Conservation (phyloP, 208 protist species). For the Acanthamoeba polyphaga region DNA sequence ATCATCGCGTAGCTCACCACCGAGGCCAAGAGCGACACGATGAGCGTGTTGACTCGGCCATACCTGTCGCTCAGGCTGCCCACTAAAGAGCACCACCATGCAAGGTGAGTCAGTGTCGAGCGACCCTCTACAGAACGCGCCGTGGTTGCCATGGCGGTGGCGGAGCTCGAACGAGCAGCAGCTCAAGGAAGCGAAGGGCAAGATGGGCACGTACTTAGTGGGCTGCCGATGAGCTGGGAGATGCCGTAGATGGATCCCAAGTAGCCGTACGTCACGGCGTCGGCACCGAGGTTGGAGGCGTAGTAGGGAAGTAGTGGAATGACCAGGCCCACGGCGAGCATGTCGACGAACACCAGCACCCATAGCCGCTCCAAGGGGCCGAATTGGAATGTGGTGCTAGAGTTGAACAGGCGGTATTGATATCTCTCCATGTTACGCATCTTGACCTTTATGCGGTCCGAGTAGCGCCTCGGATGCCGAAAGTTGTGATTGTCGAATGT, state of each 20-base stretch:
- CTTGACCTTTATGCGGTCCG: neutral
- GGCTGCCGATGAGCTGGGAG: constrained; percentile 41
- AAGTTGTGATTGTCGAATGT: too few relatives aligned
- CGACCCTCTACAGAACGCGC: neutral
- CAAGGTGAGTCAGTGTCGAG: neutral
- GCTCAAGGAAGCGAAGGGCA: too few relatives aligned
- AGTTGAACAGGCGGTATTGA: neutral
- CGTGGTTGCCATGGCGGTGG: neutral
- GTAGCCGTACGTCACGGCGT: constrained; percentile 43
- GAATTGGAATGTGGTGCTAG: neutral
- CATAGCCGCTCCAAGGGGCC: constrained; percentile 29
- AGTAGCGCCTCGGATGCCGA: neutral
- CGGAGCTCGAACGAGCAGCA: neutral
- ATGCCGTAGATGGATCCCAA: constrained; percentile 40
- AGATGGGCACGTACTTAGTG: constrained; percentile 3
- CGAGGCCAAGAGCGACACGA: neutral
- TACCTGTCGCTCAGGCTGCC: constrained; percentile 25
- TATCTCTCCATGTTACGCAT: neutral
- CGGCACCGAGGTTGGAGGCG: neutral
- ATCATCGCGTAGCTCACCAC: constrained; percentile 59
- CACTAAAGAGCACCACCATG: neutral
- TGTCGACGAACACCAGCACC: constrained; percentile 61
- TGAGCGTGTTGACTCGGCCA: constrained; percentile 26
- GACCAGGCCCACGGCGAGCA: constrained; percentile 22
- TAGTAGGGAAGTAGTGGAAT: constrained; percentile 41